Evolutionary conservation across 2,329 filamentous ascomycete genomes (phyloP).

Genomic region (Aspergillus hiratsukae): DNA sequence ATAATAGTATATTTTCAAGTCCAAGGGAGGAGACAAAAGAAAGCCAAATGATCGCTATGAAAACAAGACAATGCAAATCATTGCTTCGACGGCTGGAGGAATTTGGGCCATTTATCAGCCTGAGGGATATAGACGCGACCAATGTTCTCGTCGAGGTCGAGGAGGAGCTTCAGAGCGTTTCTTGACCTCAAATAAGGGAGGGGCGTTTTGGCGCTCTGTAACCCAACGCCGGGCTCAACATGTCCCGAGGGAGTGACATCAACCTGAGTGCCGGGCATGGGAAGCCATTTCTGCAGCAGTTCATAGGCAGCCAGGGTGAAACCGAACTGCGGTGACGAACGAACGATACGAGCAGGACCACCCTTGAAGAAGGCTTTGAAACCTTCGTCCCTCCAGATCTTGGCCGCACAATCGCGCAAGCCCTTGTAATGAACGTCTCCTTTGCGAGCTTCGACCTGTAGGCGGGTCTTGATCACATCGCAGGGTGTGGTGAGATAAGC

Average conservation of each 20-base stretch:
- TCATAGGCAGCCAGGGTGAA: constrained; percentile 97
- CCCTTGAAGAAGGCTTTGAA: constrained; percentile 98
- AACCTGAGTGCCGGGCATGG: constrained; percentile 63
- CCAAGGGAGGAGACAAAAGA: constrained; percentile 7
- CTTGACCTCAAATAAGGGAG: constrained; percentile 68
- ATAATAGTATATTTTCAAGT: constrained; percentile 18
- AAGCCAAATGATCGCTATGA: constrained; percentile 21
- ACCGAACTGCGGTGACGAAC: constrained; percentile 94
- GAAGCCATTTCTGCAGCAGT: constrained; percentile 74
- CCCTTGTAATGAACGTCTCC: constrained; percentile 85
- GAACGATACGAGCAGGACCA: constrained; percentile 87
- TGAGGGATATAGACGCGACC: constrained; percentile 63
- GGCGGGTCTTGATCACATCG: constrained; percentile 97
- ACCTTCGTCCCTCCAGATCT: constrained; percentile 84
- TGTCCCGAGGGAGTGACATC: constrained; percentile 56
- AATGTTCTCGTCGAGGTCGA: constrained; percentile 92
- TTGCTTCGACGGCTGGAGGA: constrained; percentile 29
- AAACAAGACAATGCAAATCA: constrained; percentile 19
- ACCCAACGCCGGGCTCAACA: constrained; percentile 58
- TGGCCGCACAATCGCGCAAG: constrained; percentile 77
- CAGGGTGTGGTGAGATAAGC: constrained; percentile 95
- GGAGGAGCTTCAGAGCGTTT: constrained; percentile 91
- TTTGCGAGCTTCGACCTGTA: constrained; percentile 96
- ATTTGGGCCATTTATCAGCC: constrained; percentile 36
- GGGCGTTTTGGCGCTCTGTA: constrained; percentile 60